Percentiles rank a stretch among this genome's conserved stretches.
phyloP scores from a whole-genome alignment of 2,329 filamentous ascomycete species.

The Pseudogymnoascus sp. region DNA sequence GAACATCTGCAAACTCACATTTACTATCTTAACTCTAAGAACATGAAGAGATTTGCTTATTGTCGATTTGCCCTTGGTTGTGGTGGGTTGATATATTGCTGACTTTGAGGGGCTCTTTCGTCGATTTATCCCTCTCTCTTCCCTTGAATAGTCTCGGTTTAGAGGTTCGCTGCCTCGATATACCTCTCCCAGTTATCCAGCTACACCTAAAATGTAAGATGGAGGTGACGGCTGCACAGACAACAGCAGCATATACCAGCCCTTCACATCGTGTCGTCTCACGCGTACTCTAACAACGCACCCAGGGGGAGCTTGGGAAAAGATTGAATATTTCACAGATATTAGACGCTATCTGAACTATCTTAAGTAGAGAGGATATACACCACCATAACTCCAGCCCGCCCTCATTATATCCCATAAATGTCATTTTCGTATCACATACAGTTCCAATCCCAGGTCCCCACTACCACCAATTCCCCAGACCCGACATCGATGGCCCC shows the following conservation, averaged over 20 bases:
- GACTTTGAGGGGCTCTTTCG: neutral
- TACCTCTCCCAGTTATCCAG: neutral
- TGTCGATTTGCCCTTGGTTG: neutral
- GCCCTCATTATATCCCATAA: neutral
- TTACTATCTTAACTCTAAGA: neutral
- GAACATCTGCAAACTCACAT: neutral
- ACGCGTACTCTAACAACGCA: neutral
- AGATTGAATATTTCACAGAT: neutral
- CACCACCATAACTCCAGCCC: neutral
- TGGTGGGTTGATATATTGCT: neutral
- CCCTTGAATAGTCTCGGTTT: neutral
- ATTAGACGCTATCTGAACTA: neutral
- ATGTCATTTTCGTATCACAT: neutral
- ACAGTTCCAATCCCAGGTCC: neutral
- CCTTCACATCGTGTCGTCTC: neutral
- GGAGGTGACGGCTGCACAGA: neutral
- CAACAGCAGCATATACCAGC: neutral
- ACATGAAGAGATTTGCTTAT: neutral
- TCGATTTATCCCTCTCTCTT: neutral
- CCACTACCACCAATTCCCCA: constrained; percentile 25
- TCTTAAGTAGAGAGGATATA: neutral
- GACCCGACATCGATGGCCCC: constrained; percentile 20
- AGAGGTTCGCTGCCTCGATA: neutral
- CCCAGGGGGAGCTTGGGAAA: neutral
- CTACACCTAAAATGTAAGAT: neutral